A percentile compares a stretch with the other conserved stretches of the same genome.
Evolutionary conservation across 208 protist species (phyloP).

Genomic region (Acanthamoeba sp.): DNA sequence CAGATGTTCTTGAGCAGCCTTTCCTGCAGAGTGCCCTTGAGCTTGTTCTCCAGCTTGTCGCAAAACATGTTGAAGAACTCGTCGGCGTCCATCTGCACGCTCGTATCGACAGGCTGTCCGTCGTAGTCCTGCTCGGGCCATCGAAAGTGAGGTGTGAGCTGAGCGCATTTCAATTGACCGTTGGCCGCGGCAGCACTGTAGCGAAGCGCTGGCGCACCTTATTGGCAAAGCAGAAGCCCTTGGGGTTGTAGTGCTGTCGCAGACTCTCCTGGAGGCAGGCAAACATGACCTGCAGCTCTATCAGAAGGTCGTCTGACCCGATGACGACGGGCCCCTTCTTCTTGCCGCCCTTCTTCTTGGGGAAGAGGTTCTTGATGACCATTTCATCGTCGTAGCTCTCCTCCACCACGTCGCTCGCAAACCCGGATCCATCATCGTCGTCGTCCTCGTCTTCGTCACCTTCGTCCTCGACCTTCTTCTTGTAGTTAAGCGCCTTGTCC

Average conservation of each 20-base stretch:
- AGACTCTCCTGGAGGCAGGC: conserved; percentile 80
- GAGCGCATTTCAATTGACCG: neutral
- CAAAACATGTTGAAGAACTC: conserved; percentile 89
- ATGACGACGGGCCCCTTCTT: conserved; percentile 15
- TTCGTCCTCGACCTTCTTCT: neutral
- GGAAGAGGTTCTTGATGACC: conserved; percentile 8
- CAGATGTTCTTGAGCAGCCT: conserved; percentile 83
- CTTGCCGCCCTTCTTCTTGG: neutral
- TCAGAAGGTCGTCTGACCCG: conserved; percentile 75
- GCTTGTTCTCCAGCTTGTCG: conserved; percentile 75
- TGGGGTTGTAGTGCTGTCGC: conserved; percentile 83
- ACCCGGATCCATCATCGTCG: neutral
- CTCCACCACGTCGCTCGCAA: neutral
- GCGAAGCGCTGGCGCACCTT: conserved; percentile 36
- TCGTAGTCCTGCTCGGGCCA: conserved; percentile 78
- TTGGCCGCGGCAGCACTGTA: too few relatives aligned
- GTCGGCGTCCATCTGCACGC: conserved; percentile 87
- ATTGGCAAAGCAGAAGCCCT: conserved; percentile 81
- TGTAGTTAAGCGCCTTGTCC: neutral
- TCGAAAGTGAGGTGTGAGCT: neutral
- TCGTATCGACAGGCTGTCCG: conserved; percentile 78
- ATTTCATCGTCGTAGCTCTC: conserved; percentile 7
- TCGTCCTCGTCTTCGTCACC: neutral
- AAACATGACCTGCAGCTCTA: conserved; percentile 83
- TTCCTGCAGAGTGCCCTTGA: conserved; percentile 79